Evolutionary conservation across 2,329 filamentous ascomycete genomes (phyloP).

Genomic region (Cladosporium cucumerinum): DNA sequence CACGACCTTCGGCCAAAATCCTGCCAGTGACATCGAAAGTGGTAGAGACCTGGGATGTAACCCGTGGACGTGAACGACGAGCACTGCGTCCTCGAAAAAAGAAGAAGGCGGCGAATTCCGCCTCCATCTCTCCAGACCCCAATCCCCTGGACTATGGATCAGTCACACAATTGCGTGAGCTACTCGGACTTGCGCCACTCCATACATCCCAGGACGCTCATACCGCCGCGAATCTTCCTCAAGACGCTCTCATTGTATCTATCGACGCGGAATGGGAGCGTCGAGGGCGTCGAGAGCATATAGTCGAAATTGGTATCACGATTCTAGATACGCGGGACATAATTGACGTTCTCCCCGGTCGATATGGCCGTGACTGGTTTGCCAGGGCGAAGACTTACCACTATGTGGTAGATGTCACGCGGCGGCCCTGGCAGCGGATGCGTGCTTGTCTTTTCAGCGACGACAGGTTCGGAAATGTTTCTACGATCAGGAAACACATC

Average conservation of each 20-base stretch:
- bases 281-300: constrained; percentile 50
- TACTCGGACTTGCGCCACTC: constrained; percentile 9
- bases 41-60: neutral
- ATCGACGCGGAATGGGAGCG: constrained; percentile 82
- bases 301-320: constrained; percentile 82
- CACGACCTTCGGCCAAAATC: neutral
- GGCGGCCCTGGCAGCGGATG: constrained; percentile 39
- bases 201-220: neutral
- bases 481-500: neutral
- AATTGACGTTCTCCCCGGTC: constrained; percentile 54
- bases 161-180: constrained; percentile 4
- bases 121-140: neutral
- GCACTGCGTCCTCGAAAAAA: neutral
- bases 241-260: constrained; percentile 58
- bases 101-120: neutral
- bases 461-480: constrained; percentile 40
- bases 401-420: constrained; percentile 40
- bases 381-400: constrained; percentile 64
- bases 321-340: constrained; percentile 66
- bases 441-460: constrained; percentile 53
- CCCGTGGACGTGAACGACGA: neutral
- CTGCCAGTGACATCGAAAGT: neutral
- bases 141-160: constrained; percentile 9
- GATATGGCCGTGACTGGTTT: constrained; percentile 62
- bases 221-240: neutral